Evolutionary conservation across 495 filamentous ascomycete species (phyloP), one percentile per base, ranked within the genome.

Genomic region (Pyrenula massariospora): DNA sequence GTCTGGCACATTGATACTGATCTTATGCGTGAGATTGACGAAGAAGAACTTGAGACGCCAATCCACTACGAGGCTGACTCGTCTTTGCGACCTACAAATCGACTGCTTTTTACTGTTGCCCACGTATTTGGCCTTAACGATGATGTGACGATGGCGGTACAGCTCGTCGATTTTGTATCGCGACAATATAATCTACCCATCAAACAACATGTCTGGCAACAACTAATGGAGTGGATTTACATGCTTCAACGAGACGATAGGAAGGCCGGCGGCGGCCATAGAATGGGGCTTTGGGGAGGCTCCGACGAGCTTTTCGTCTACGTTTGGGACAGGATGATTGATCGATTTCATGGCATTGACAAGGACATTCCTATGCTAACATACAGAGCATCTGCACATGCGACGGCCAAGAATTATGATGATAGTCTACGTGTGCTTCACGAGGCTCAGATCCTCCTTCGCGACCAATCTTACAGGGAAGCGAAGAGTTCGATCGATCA

Each of bases 1-100:
- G 71, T 77, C 3, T 88, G 84, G 84, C 74, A 77, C 24, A 63
- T 88, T 22, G 74, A 87, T 59, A 68, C 83, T 3, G 63, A 75
- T 51, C 51, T 82, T 10, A 25, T 70, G 22, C 42, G 25, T 15
- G 57, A 64, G 48, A 54, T 51, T 12, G 61, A 65, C 56, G 31
- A 62, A 50, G 65, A 68, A 1, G 55, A 62, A 22, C 3, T 69
- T n/a, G 58, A 64, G 10, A 62, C 65, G 1, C 62, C 63, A 2
- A 69, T 58, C 2, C 53, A 65, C 8, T 76, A 73, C 49, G 59
- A 69, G 2, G 60, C 57, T 11, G 68, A 70, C 50, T 84, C 82
- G 2, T 74, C 80, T 10, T 62, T 86, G 1, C 69, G 78, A 59
- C 85, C 85, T 20, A 76, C 72, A 3, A 52, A 63, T 19, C 66